These are phyloP conservation scores for Gossypium aridum DNA, from an alignment of 441 rosid genomes.

Conservation along the genomic window DNA sequence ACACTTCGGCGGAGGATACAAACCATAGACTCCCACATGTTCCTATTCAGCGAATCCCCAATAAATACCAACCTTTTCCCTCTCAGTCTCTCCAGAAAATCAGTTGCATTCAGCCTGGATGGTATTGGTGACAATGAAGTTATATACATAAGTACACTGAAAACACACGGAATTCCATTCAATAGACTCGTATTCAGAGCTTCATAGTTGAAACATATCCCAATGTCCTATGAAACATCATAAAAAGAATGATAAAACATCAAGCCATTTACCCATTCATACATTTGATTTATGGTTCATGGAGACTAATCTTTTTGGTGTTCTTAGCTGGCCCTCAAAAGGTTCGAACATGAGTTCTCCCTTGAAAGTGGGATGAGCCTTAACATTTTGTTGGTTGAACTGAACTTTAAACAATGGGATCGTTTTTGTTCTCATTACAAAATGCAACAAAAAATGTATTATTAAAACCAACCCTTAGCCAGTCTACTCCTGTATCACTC, in stretches of 20 bases:
- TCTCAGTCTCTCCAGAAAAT: conserved; percentile 52
- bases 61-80: conserved; percentile 62
- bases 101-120: conserved; percentile 49
- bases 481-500: too few relatives aligned
- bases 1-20: conserved; percentile 50
- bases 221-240: neutral
- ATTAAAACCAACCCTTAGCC: too few relatives aligned
- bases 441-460: too few relatives aligned
- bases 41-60: conserved; percentile 60
- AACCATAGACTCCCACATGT: conserved; percentile 79
- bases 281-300: neutral
- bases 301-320: too few relatives aligned
- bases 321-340: too few relatives aligned
- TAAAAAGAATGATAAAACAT: neutral
- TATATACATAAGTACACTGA: neutral
- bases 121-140: neutral
- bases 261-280: neutral
- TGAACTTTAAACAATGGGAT: too few relatives aligned
- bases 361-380: too few relatives aligned
- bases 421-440: too few relatives aligned
- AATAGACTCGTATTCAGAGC: neutral
- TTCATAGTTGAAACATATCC: neutral
- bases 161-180: neutral
- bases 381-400: too few relatives aligned
- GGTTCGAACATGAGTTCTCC: too few relatives aligned